Conservation (phyloP, 371 early-diverging fungal genomes). For the Mortierella polycephala region DNA sequence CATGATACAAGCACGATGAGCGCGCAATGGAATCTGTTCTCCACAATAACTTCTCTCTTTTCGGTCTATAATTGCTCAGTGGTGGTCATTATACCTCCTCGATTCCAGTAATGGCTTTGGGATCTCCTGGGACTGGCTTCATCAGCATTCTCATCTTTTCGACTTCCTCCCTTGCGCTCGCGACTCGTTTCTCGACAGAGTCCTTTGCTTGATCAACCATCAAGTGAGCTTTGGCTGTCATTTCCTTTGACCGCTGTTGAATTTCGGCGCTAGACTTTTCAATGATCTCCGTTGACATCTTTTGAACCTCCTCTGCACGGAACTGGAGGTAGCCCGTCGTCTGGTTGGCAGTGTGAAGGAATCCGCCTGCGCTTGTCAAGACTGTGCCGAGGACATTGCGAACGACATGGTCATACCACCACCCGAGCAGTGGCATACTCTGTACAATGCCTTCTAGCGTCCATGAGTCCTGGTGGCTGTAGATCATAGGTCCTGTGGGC, state of each 20-base stretch:
- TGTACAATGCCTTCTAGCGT: constrained; percentile 71
- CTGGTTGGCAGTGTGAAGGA: constrained; percentile 65
- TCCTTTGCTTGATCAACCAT: constrained; percentile 52
- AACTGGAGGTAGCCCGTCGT: constrained; percentile 53
- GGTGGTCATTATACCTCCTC: not conserved
- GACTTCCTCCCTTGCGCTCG: constrained; percentile 46
- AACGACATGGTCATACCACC: constrained; percentile 74
- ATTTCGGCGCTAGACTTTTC: constrained; percentile 51
- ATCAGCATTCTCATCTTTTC: constrained; percentile 39
- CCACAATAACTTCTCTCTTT: not conserved
- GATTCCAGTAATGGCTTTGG: constrained; percentile 32
- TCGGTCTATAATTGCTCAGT: too few relatives aligned
- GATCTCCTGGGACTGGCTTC: constrained; percentile 4
- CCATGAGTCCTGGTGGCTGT: constrained; percentile 72
- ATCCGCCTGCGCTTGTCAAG: constrained; percentile 66
- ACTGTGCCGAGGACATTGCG: constrained; percentile 63
- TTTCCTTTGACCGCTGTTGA: constrained; percentile 46
- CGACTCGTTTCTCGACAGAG: constrained; percentile 44
- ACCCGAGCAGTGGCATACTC: constrained; percentile 70
- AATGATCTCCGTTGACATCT: constrained; percentile 49
- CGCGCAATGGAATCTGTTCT: not conserved
- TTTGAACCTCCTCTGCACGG: constrained; percentile 51
- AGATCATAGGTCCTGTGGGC: constrained; percentile 64
- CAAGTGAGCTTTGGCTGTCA: constrained; percentile 47
- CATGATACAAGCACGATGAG: not conserved